Percentiles rank a stretch among this genome's conserved stretches.
phyloP scores from a whole-genome alignment of 2,329 filamentous ascomycete species.

The Fusarium cyanostomum region DNA sequence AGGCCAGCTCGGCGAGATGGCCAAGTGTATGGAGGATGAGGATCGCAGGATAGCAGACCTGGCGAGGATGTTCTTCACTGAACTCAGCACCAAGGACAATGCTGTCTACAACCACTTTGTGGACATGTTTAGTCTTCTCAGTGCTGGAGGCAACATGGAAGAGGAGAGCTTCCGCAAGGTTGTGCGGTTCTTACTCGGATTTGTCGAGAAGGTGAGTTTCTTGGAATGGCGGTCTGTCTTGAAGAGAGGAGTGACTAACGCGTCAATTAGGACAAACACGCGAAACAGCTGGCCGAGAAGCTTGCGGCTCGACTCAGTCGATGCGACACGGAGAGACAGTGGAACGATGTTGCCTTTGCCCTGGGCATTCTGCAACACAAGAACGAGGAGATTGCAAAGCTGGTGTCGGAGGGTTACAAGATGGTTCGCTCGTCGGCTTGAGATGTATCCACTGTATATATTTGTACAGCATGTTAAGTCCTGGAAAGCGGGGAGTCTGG shows the following conservation, averaged over 20 bases:
- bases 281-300: conserved; percentile 92
- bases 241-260: conserved; percentile 27
- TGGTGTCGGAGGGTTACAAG: conserved; percentile 79
- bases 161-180: conserved; percentile 89
- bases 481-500: conserved; percentile 30
- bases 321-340: conserved; percentile 93
- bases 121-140: conserved; percentile 96
- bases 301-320: conserved; percentile 84
- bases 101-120: conserved; percentile 99
- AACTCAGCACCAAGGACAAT: conserved; percentile 97
- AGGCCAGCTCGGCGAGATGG: conserved; percentile 98
- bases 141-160: conserved; percentile 79
- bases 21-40: conserved; percentile 96
- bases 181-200: conserved; percentile 90
- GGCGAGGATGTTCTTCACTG: conserved; percentile 97
- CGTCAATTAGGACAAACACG: conserved; percentile 84
- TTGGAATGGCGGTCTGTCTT: not conserved
- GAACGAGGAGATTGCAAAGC: conserved; percentile 86
- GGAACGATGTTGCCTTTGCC: conserved; percentile 97
- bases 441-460: conserved; percentile 19
- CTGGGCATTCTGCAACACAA: conserved; percentile 90
- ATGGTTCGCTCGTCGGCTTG: conserved; percentile 71
- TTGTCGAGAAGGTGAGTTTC: conserved; percentile 88
- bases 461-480: conserved; percentile 2
- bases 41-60: conserved; percentile 94